phyloP scores from a whole-genome alignment of 2,329 filamentous ascomycete genomes.

The Bipolaris bicolor region DNA sequence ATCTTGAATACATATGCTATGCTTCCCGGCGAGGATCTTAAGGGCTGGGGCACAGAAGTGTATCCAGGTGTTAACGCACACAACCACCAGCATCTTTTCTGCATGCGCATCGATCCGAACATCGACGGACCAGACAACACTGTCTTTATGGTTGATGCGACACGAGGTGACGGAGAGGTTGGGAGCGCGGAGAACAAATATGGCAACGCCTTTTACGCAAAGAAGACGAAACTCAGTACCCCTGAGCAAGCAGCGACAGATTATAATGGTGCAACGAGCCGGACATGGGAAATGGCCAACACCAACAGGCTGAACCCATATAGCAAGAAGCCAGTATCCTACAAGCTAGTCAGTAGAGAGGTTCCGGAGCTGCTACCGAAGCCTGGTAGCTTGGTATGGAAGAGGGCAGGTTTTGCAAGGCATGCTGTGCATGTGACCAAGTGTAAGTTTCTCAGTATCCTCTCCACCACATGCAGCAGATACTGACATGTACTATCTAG shows the following conservation, averaged over 20 bases:
- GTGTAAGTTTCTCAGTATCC: constrained; percentile 63
- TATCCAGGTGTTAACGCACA: constrained; percentile 91
- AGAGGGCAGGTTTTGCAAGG: constrained; percentile 83
- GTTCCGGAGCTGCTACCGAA: constrained; percentile 80
- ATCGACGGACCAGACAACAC: constrained; percentile 86
- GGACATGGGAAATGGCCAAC: constrained; percentile 92
- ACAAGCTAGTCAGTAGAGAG: constrained; percentile 89
- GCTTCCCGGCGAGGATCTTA: constrained; percentile 77
- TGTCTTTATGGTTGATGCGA: constrained; percentile 81
- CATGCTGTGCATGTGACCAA: constrained; percentile 89
- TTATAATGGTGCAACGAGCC: constrained; percentile 77
- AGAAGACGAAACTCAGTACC: constrained; percentile 79
- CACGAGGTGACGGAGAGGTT: constrained; percentile 72
- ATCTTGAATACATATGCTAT: constrained; percentile 92
- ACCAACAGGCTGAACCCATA: constrained; percentile 82
- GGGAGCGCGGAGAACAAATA: constrained; percentile 84
- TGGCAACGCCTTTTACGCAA: constrained; percentile 87
- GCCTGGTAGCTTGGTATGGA: constrained; percentile 82
- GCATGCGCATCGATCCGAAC: constrained; percentile 83
- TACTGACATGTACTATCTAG: constrained; percentile 51
- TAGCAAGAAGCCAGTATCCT: constrained; percentile 81
- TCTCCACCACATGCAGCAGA: background rate
- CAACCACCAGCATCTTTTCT: constrained; percentile 96
- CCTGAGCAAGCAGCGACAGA: constrained; percentile 73
- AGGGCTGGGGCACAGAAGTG: constrained; percentile 90